Evolutionary conservation across 2,329 filamentous ascomycete genomes (phyloP).

Genomic region (Fusarium abutilonis): DNA sequence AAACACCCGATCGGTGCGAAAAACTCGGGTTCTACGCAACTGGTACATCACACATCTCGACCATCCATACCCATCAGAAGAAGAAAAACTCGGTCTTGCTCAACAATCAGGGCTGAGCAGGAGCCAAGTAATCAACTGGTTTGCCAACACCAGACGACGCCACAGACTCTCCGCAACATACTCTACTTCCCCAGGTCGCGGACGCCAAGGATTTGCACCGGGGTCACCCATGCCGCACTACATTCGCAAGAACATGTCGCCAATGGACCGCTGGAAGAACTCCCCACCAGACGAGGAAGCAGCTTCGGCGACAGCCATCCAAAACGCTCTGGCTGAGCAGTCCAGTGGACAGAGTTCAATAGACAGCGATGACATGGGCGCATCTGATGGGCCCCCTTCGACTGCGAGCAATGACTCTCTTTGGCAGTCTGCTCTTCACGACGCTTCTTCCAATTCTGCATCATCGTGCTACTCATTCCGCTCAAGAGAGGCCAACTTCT

Average conservation of each 20-base stretch:
- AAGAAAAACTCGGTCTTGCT: constrained; percentile 55
- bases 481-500: constrained; percentile 24
- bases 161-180: constrained; percentile 50
- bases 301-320: constrained; percentile 52
- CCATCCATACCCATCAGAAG: constrained; percentile 59
- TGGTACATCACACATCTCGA: constrained; percentile 59
- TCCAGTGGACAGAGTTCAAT: constrained; percentile 30
- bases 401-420: constrained; percentile 48
- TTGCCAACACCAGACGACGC: constrained; percentile 61
- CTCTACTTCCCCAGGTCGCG: constrained; percentile 43
- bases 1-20: constrained; percentile 56
- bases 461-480: constrained; percentile 43
- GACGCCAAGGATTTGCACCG: constrained; percentile 45
- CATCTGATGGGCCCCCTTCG: constrained; percentile 46
- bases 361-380: constrained; percentile 30
- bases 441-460: constrained; percentile 44
- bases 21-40: constrained; percentile 56
- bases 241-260: constrained; percentile 51
- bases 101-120: constrained; percentile 57
- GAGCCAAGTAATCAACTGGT: constrained; percentile 60
- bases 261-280: constrained; percentile 56
- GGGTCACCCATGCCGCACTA: constrained; percentile 57
- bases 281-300: constrained; percentile 59
- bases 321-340: constrained; percentile 46
- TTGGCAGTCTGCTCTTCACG: constrained; percentile 34